Evolutionary conservation across 2,329 filamentous ascomycete species (phyloP).

Genomic region (Phyllosticta paracitricarpa): DNA sequence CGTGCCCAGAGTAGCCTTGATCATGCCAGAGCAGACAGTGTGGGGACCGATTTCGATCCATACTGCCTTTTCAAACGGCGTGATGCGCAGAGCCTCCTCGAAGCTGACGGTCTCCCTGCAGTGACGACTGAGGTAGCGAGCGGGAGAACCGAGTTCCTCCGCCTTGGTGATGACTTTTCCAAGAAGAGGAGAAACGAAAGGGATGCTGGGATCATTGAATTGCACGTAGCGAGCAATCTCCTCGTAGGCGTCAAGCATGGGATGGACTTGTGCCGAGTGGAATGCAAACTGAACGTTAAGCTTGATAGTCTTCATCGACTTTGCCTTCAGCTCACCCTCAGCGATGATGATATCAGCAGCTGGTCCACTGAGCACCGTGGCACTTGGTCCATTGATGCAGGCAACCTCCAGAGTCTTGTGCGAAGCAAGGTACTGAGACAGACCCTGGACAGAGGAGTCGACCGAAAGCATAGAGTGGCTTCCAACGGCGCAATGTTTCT

Average conservation of each 20-base stretch:
- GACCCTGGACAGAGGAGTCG: constrained; percentile 3
- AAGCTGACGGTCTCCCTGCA: constrained; percentile 26
- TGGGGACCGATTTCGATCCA: constrained; percentile 40
- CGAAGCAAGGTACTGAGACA: background rate
- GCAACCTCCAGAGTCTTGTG: constrained; percentile 15
- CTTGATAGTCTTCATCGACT: constrained; percentile 11
- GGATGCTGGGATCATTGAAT: constrained; percentile 16
- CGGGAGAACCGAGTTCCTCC: constrained; percentile 21
- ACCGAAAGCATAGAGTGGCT: constrained; percentile 19
- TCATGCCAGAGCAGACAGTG: constrained; percentile 31
- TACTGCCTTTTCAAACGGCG: constrained; percentile 22
- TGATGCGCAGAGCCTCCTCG: constrained; percentile 25
- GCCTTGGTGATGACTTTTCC: constrained; percentile 32
- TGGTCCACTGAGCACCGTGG: constrained; percentile 22
- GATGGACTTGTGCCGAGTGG: constrained; percentile 26
- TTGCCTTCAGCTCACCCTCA: constrained; percentile 4
- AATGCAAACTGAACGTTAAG: constrained; percentile 17
- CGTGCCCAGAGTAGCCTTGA: constrained; percentile 21
- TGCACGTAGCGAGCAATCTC: constrained; percentile 20
- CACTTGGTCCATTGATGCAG: constrained; percentile 23
- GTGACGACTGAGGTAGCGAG: constrained; percentile 32
- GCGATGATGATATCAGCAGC: constrained; percentile 12
- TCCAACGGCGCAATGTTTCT: constrained; percentile 15
- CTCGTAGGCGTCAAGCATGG: constrained; percentile 34
- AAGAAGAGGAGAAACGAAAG: constrained; percentile 38